Evolutionary conservation across 2,329 filamentous ascomycete genomes (phyloP), one percentile per base, ranked within the genome.

Genomic region (Botrytis aclada): DNA sequence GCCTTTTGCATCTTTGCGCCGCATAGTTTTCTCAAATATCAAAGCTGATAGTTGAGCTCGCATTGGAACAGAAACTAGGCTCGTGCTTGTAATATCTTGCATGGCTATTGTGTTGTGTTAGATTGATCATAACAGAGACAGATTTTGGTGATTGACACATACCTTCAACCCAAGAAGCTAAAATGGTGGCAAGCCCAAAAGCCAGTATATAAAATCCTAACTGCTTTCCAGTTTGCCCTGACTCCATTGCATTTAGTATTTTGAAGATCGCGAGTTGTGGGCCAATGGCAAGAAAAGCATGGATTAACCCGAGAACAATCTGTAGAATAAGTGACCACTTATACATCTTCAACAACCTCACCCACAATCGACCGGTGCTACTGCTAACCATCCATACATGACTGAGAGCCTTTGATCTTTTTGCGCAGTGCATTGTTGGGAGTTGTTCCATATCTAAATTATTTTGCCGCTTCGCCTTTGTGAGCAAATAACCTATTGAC

Each of bases 21-120:
- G 87, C 84, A 94, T 88, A 0, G 91, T 88, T 80, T 95, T 95
- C 74, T 90, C 87, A 77, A 94, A 95, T 22, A 95, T 87, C 25
- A 94, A 84, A 0, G 91, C 87, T 2, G 90, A 89, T 5, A 95
- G 83, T 77, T 93, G 89, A 32, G 89, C 87, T 69, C 91, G 88
- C 25, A 94, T 83, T 0, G 91, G 90, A 41, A 77, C 70, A 20
- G 75, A 74, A 9, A 78, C 64, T 18, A 77, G 73, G 37, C 72
- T 74, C 74, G 74, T 77, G 69, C 87, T 86, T 70, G 91, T 84
- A 76, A 93, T 87, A 56, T 74, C 70, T 18, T 69, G 63, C 89
- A 87, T 80, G 89, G 87, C 78, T 93, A 92, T 0, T 92, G 85
- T 73, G 93, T 89, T 69, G 88, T 88, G 25, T 76, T 74, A 51